Evolutionary conservation across 768 basidiomycete species (phyloP).

Genomic region (Psilocybe sp.): DNA sequence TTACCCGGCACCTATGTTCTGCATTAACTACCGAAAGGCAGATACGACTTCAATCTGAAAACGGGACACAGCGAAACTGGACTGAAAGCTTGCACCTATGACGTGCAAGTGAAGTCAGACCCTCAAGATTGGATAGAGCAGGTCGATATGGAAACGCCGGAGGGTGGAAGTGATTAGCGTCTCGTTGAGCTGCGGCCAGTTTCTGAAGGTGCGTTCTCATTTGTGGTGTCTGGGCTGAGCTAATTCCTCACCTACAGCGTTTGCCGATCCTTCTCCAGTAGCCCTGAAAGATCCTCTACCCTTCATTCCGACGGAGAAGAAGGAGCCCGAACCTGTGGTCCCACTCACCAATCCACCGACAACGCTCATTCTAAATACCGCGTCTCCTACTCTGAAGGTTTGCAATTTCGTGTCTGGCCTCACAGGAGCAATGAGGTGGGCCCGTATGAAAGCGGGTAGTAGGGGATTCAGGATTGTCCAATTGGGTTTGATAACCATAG

Average conservation of each 20-base stretch:
- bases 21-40: constrained; percentile 17
- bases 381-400: constrained; percentile 65
- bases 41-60: constrained; percentile 72
- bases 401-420: not conserved
- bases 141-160: constrained; percentile 62
- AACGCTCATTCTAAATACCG: constrained; percentile 75
- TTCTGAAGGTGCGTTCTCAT: constrained; percentile 53
- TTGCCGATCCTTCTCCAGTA: constrained; percentile 58
- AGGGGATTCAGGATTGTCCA: no score
- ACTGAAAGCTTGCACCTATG: constrained; percentile 64
- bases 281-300: constrained; percentile 6
- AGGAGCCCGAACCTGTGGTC: constrained; percentile 45
- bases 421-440: no score
- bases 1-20: no score
- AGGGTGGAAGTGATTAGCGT: constrained; percentile 53
- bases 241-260: constrained; percentile 35
- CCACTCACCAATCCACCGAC: constrained; percentile 49
- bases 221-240: not conserved
- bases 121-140: constrained; percentile 34
- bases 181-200: constrained; percentile 69
- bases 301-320: constrained; percentile 3
- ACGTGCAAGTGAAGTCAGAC: constrained; percentile 47
- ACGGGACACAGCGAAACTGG: constrained; percentile 73
- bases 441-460: no score
- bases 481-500: no score